Evolutionary conservation across 371 early-diverging fungal species (phyloP), one percentile per base, ranked within the genome.

Genomic region (Massospora cicadina): DNA sequence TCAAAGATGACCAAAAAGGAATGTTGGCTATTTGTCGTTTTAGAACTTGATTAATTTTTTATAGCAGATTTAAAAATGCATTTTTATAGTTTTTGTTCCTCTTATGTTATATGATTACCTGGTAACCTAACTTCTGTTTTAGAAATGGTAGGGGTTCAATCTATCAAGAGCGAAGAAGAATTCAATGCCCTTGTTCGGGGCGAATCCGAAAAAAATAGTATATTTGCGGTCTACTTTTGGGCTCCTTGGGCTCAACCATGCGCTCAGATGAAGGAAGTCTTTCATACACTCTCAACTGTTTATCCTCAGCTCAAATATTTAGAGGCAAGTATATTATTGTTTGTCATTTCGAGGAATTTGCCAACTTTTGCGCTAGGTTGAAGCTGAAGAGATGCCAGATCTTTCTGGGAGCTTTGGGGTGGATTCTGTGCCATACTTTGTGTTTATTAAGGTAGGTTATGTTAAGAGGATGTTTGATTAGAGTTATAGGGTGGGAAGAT

Each of bases 231-330:
- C 63, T 85, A 90, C 77, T 94, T 95, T 72, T 91, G 87, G 86
- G 97, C 95, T 13, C 63, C 76, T 43, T 96, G 93, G 93, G 91
- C 90, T 54, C 83, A 83, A 58, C 88, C 88, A 33, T 92, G 93
- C 76, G 73, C 76, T 67, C 90, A 93, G 75, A 90, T 96, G 87
- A 90, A 90, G 73, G 84, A 85, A 55, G 86, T 93, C 12, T 87
- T 93, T 70, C 80, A 77, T 55, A 93, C 90, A 71, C 79, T 95
- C 53, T 81, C 90, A 25, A 71, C 70, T 27, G 88, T 89, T 73
- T 85, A 84, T 71, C 74, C 89, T 30, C 71, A 80, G 57, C 71
- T 93, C 13, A 76, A 77, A 58, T 94, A 91, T 69, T 68, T 90
- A 65, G 80, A 84, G 81, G 90, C 93, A 74, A 31, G 63, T 55